Base-by-base conservation (phyloP, 306 rosid species). In the Sicyos baderoa region DNA sequence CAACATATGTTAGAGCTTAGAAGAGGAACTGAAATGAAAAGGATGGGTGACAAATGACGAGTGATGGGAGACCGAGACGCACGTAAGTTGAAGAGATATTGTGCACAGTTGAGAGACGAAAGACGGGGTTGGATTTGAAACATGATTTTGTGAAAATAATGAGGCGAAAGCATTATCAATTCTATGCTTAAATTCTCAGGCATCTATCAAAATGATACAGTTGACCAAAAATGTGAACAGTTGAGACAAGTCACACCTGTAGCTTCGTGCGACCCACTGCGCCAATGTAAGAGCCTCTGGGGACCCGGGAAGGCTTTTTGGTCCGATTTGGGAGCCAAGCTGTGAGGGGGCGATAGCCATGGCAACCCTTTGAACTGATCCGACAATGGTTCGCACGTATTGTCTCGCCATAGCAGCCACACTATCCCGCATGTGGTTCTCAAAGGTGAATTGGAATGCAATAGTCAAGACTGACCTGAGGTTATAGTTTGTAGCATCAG, bases 361-460 rank as follows among this genome's bases (percentile, higher is more conserved):
- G 74, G 99, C 95, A 73, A 93, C 99, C 74, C 99, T 85, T 72
- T 93, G 99, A 61, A 93, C 99, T 5, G 99, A 90, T 68, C 87
- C 95, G 35, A 93, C 97, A 64, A 93, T 91, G 54, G 91, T 80
- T 2, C 99, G 97, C 72, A 93, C 97, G 21, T 88, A 93, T 74
- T 93, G 99, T 55, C 99, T 96, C 60, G 99, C 99, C 99, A 93
- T 93, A 5, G 95, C 90, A 74, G 97, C 97, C 53, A 93, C 99
- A 77, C 75, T 93, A 81, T 93, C 99, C 7, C 90, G 85, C 65
- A 79, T 23, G 78, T 90, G 96, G 77, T 84, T 88, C 87, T 93
- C 99, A 37, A 86, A 93, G 63, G 91, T 89, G 66, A 90, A 93
- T 54, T 93, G 99, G 75, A 93, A 93, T 22, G 99, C 99, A 21